Conservation (phyloP, 441 rosid species). For the Daphne laureola region DNA sequence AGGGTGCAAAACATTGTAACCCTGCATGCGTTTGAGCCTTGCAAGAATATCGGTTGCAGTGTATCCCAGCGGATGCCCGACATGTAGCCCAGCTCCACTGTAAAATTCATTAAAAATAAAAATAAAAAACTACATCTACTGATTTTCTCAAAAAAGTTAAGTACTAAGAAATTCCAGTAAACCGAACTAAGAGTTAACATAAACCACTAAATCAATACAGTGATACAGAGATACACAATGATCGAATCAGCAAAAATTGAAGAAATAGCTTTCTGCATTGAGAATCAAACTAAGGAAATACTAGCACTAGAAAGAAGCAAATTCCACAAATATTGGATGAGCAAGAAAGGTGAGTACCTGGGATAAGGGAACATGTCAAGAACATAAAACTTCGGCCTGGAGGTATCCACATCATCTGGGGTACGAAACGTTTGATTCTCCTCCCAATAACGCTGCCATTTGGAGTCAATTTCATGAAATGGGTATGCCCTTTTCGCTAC, state of each 20-base stretch:
- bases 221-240: too few relatives aligned
- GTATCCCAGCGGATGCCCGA: constrained; percentile 94
- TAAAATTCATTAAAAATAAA: constrained; percentile 8
- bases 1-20: constrained; percentile 88
- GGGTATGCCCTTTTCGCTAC: constrained; percentile 62
- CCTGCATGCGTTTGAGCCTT: constrained; percentile 86
- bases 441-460: constrained; percentile 92
- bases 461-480: constrained; percentile 83
- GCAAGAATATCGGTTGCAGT: constrained; percentile 95
- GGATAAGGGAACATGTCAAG: constrained; percentile 99
- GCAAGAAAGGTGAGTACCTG: constrained; percentile 38
- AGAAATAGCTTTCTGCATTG: too few relatives aligned
- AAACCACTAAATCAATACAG: background rate
- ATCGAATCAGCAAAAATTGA: too few relatives aligned
- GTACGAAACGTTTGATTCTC: constrained; percentile 68
- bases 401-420: constrained; percentile 72
- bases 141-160: constrained; percentile 5
- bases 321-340: background rate
- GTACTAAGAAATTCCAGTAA: background rate
- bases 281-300: background rate
- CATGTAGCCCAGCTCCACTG: constrained; percentile 99
- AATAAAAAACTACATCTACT: background rate
- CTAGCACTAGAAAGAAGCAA: constrained; percentile 2
- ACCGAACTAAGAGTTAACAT: background rate
- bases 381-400: constrained; percentile 89